phyloP scores from a whole-genome alignment of 1,284 basidiomycete genomes.

The Ganoderma sp. region DNA sequence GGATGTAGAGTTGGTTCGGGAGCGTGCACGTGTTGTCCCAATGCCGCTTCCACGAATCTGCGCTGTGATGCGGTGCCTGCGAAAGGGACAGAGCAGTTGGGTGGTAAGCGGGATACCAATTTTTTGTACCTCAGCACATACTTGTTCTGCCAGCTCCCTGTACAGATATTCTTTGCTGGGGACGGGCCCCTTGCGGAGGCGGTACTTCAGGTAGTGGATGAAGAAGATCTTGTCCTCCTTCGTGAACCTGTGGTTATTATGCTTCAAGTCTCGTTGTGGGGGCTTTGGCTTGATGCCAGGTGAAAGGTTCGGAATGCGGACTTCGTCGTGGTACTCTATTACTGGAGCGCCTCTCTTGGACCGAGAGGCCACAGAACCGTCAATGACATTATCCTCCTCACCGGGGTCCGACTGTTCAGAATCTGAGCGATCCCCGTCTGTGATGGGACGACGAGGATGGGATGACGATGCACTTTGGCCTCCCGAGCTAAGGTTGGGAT shows the following conservation, averaged over 20 bases:
- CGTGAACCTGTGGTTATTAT: conserved; percentile 13
- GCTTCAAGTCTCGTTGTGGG: not conserved
- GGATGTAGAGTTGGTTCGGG: conserved; percentile 19
- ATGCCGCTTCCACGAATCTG: conserved; percentile 26
- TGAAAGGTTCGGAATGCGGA: conserved; percentile 8
- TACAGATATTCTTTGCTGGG: conserved; percentile 11
- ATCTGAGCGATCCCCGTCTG: not conserved
- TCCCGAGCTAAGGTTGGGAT: not conserved
- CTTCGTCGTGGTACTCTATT: conserved; percentile 17
- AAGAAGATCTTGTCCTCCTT: conserved; percentile 13
- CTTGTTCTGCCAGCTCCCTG: conserved; percentile 17
- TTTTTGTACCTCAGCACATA: not conserved
- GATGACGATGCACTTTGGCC: not conserved
- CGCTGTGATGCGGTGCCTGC: conserved; percentile 13
- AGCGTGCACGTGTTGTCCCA: conserved; percentile 22
- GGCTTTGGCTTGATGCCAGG: conserved; percentile 13
- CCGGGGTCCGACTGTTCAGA: not conserved
- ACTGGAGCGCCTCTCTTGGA: conserved; percentile 10
- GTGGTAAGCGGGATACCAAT: not conserved
- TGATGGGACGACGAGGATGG: not conserved
- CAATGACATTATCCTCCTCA: not conserved
- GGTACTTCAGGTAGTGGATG: conserved; percentile 23
- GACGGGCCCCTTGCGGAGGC: conserved; percentile 8
- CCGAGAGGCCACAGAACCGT: not conserved
- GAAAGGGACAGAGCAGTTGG: not conserved